Base-by-base conservation (phyloP, 2,329 filamentous ascomycete genomes). In the Berkeleyomyces rouxiae region DNA sequence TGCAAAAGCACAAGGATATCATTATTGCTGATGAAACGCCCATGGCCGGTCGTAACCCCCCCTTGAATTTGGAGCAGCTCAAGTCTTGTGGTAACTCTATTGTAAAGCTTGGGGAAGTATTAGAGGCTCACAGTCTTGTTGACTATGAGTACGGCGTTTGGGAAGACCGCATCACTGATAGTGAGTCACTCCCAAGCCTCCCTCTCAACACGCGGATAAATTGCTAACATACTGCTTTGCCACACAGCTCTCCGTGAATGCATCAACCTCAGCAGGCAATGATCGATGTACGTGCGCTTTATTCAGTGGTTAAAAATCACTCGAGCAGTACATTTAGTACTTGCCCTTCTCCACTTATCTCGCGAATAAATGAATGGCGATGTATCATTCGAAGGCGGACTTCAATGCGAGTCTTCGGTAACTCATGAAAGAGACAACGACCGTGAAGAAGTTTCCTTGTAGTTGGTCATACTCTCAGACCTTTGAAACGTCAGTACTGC, bases 131-230 rank as follows among this genome's bases (percentile, higher is more conserved):
- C 70, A 93, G 93, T n/a, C 76, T 99, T 58, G 90, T 99, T 9
- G 93, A 99, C 74, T 99, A 97, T 72, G 87, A 97, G 70, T 95
- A 96, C 76, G 93, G 93, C 7, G 88, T 97, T 36, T 95, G 90
- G 82, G 93, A 97, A 74, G 91, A 97, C 71, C 84, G 88, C 70
- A 96, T 97, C 68, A 82, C 93, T 68, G 81, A 82, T 64, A 80
- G 91, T 96, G 77, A 74, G 88, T 79, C 42, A 23, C 23, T 23
- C 23, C 23, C 23, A 23, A 23, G 2, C 23, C 2, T 23, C 23
- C 23, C 23, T 23, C 23, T 23, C 23, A 23, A 1, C 23, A 23
- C 23, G 23, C 23, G 2, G 2, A 23, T 23, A 23, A 23, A 23
- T 23, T 23, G 23, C 40, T 43, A 40, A 51, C 37, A 23, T 4